These are phyloP conservation scores for Pythium rishiriense DNA, from an alignment of 352 stramenopile genomes.

Conservation along the genomic window DNA sequence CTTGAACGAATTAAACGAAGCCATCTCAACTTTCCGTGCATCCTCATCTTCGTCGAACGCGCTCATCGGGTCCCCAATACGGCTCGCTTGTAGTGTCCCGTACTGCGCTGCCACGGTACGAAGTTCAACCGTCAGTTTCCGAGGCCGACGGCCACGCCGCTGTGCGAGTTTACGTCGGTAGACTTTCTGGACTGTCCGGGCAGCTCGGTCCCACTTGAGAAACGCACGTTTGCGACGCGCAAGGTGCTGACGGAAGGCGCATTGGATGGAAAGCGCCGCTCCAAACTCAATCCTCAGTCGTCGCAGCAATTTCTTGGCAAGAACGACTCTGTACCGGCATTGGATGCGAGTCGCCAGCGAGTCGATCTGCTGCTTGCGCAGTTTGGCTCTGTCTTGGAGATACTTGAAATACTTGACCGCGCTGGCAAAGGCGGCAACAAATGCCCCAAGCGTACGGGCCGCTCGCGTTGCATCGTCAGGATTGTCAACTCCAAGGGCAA, in stretches of 20 bases:
- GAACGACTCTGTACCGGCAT: constrained; percentile 41
- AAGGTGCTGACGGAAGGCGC: constrained; percentile 64
- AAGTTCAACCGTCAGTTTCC: constrained; percentile 49
- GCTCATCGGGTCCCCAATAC: neutral
- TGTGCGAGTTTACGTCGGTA: constrained; percentile 52
- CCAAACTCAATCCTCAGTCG: constrained; percentile 33
- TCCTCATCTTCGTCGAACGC: neutral
- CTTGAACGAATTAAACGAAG: constrained; percentile 57
- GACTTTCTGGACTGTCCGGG: constrained; percentile 52
- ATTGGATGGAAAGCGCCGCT: constrained; percentile 57
- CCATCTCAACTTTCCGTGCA: constrained; percentile 53
- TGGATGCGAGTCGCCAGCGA: constrained; percentile 40
- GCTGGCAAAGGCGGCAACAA: constrained; percentile 28
- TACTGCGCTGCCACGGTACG: constrained; percentile 43
- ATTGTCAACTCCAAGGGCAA: neutral
- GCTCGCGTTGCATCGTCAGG: neutral
- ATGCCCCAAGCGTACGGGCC: constrained; percentile 24
- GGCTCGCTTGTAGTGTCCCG: constrained; percentile 25
- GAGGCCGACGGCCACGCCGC: constrained; percentile 39
- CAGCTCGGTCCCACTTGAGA: constrained; percentile 49
- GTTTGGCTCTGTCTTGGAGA: constrained; percentile 38
- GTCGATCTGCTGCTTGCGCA: constrained; percentile 21
- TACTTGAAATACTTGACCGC: constrained; percentile 60
- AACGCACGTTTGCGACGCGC: constrained; percentile 51
- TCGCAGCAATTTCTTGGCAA: constrained; percentile 31